Base-by-base conservation (phyloP, 768 basidiomycete species). In the Thelephora aurantiotincta region DNA sequence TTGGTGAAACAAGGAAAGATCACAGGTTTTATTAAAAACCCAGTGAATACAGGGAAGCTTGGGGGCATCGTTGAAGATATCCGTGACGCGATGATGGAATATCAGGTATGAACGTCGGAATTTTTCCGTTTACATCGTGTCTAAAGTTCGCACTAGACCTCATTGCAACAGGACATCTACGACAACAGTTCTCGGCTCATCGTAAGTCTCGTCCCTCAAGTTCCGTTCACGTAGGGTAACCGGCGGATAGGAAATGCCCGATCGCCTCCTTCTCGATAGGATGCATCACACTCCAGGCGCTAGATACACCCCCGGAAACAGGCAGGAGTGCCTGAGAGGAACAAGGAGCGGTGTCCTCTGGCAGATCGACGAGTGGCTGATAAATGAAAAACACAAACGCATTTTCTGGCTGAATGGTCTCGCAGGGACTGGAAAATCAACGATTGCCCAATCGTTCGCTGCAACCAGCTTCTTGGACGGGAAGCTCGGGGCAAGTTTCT, bases 401-500 rank as follows among this genome's bases (percentile, higher is more conserved):
- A 18, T 52, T 23, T 46, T 45, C 41, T 52, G 51, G 51, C 34
- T 52, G 30, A 52, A 50, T 33, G 48, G 51, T 11, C 22, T 50
- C 34, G 51, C 48, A 9, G 51, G 51, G n/a, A 51, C 44, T 13
- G 51, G 51, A 12, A 52, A 52, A 33, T 42, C 51, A 6, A 52
- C 48, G 3, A 35, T 52, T 2, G 48, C 48, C n/a, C 42, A 46
- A 6, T 46, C 49, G n/a, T 33, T 50, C 20, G 45, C 45, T 16
- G n/a, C 43, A 2, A 33, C 30, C 19, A 38, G 20, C 33, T 36
- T 47, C 23, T 23, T 43, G 18, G 42, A 47, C 4, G 38, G 22
- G 12, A 47, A 43, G 9, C 47, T 53, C 13, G 52, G 52, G 11
- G 52, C 52, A 6, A 53, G 46, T 30, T 53, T 53, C 49, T 53